Conservation (phyloP, 345 rosid genomes). For the Carallia brachiata region DNA sequence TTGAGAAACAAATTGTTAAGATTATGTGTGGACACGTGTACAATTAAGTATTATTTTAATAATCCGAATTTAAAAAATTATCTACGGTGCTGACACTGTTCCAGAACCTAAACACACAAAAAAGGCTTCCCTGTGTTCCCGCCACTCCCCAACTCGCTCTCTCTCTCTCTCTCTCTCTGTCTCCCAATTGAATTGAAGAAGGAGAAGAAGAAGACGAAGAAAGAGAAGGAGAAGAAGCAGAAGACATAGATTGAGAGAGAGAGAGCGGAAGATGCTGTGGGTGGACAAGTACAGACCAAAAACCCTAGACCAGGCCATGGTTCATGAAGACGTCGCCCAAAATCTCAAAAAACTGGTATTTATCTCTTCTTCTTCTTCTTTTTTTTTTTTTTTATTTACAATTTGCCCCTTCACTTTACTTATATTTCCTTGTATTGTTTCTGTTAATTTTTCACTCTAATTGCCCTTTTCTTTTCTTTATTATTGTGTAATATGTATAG, state of each 20-base stretch:
- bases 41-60: no score
- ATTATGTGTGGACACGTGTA: no score
- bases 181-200: background rate
- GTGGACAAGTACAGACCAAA: constrained; percentile 98
- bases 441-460: background rate
- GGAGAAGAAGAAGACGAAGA: background rate
- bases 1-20: no score
- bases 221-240: no score
- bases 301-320: constrained; percentile 72
- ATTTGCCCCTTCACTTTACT: background rate
- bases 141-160: no score
- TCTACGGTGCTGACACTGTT: no score
- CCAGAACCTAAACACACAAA: no score
- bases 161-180: no score
- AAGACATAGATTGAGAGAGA: background rate
- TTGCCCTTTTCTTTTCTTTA: background rate
- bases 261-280: constrained; percentile 69
- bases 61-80: no score
- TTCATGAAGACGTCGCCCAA: constrained; percentile 76
- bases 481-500: constrained; percentile 24
- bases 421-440: background rate
- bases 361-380: background rate
- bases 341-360: constrained; percentile 87
- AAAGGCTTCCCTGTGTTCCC: no score
- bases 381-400: background rate